Base-by-base conservation (phyloP, 805 yeast genomes). In the Sungouiozyma ichnusensis region DNA sequence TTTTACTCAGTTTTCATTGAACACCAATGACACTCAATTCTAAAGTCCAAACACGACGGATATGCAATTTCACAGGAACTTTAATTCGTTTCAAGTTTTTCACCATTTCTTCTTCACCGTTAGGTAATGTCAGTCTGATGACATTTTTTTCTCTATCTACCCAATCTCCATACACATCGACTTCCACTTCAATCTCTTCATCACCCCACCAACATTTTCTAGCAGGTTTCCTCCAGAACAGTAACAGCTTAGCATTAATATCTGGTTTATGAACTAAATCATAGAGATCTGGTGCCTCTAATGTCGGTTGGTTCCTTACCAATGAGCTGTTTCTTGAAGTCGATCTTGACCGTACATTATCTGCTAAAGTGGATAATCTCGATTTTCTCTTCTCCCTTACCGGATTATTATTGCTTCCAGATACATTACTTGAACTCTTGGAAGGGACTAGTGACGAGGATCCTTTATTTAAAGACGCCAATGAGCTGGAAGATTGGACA, bases 201-300 rank as follows among this genome's bases (percentile, higher is more conserved):
- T 78, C 76, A 5, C 85, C 73, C 98, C 98, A 92, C 98, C 98
- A 92, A 66, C 98, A 92, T 59, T 92, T 92, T 57, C 97, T 74
- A 2, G 98, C 98, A 1, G 98, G 98, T 58, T 92, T 92, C 48
- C 95, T 74, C 97, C 98, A 92, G 58, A 92, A 92, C 40, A 92
- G 66, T 32, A 92, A 68, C 40, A 92, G 71, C 61, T 92, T 92
- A 51, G 62, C 57, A 69, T 76, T 48, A 54, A 66, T 51, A 36
- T 60, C 58, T 18, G 64, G 63, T 33, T 53, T 57, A n/a, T 61
- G 58, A 18, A 57, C 62, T 38, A 57, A 48, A 24, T 60, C 65
- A 41, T 59, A 60, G 15, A 57, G 51, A 37, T 49, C 50, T 20
- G 62, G 62, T 36, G 44, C 33, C 32, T 48, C 55, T 14, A 39